Base-by-base conservation (phyloP, 2,329 filamentous ascomycete genomes). In the Magnaporthiopsis poae region DNA sequence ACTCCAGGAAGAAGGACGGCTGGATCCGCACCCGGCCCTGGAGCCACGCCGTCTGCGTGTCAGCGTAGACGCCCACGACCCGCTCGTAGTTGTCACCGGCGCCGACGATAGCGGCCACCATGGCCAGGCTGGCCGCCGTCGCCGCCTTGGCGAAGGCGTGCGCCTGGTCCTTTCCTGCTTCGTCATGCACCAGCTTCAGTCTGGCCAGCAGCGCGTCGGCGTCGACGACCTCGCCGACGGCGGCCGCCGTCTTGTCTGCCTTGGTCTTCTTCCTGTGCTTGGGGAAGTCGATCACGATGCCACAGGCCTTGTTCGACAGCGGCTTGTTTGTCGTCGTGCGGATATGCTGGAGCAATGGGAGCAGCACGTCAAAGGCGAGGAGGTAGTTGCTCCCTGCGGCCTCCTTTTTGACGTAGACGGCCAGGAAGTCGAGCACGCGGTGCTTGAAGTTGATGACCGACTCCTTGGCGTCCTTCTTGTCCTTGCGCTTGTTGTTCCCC, bases 361-460 rank as follows among this genome's bases (percentile, higher is more conserved):
- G 75, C 7, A 97, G 79, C 11, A 95, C 77, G 56, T 86, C 81
- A 61, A 95, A 85, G 0, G 88, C 85, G 0, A 93, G 79, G 1
- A 84, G 78, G 61, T 18, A 12, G 71, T 87, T 90, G 29, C 83
- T 82, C 66, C 88, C 84, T 25, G 83, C 82, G 65, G 89, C 85
- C 77, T 95, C 89, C 71, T 90, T 89, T 75, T 90, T 92, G 69
- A 95, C 82, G 76, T 92, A 98, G 69, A 95, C 90, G 68, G 90
- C 86, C 13, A 98, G 82, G 0, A 98, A 84, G 73, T 98, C 95
- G 5, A 98, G 84, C 7, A 97, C 89, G 60, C 93, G 90, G 76
- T 91, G 91, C 81, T 99, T 99, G 84, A 99, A 96, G 77, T 94
- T 93, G 72, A 96, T 81, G 74, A 98, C 91, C 27, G 88, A 92